These are phyloP conservation scores for Monosporascus sp. DNA, from an alignment of 2,329 filamentous ascomycete genomes.

Conservation along the genomic window DNA sequence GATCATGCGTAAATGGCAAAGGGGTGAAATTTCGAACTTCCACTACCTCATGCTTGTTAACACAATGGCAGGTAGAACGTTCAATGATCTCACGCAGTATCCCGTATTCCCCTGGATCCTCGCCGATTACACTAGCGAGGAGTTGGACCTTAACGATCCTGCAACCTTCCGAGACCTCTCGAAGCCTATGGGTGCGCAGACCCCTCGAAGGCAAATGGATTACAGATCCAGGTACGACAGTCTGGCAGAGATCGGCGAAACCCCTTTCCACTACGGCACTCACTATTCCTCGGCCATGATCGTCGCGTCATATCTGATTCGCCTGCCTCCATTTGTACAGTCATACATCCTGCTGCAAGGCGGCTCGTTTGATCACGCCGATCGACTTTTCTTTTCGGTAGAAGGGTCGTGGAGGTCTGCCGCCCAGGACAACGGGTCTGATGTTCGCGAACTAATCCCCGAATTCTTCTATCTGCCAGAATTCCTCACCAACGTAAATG, in stretches of 20 bases:
- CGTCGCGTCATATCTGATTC: slow-evolving; percentile 91
- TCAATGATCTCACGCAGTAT: slow-evolving; percentile 97
- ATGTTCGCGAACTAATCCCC: slow-evolving; percentile 89
- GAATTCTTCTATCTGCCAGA: slow-evolving; percentile 98
- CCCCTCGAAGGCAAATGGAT: slow-evolving; percentile 65
- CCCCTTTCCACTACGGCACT: slow-evolving; percentile 94
- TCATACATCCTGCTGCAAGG: slow-evolving; percentile 92
- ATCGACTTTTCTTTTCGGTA: slow-evolving; percentile 91
- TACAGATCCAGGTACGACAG: slow-evolving; percentile 82
- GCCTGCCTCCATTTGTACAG: slow-evolving; percentile 91
- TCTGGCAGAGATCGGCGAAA: slow-evolving; percentile 86
- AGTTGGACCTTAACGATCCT: slow-evolving; percentile 80
- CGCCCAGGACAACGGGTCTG: slow-evolving; percentile 83
- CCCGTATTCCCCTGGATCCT: slow-evolving; percentile 97
- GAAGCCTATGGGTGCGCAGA: slow-evolving; percentile 95
- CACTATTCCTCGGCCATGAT: slow-evolving; percentile 99
- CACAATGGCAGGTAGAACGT: slow-evolving; percentile 92
- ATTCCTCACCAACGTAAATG: slow-evolving; percentile 89
- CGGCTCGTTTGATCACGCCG: slow-evolving; percentile 93
- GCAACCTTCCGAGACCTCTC: slow-evolving; percentile 84
- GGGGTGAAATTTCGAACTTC: slow-evolving; percentile 95
- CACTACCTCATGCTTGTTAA: slow-evolving; percentile 99
- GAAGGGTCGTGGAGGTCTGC: slow-evolving; percentile 87
- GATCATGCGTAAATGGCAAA: slow-evolving; percentile 83
- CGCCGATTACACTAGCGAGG: slow-evolving; percentile 91